Percentiles rank a stretch among this genome's conserved stretches.
Conservation (phyloP, 768 basidiomycete genomes). For the Rhodotorula sphaerocarpa region DNA sequence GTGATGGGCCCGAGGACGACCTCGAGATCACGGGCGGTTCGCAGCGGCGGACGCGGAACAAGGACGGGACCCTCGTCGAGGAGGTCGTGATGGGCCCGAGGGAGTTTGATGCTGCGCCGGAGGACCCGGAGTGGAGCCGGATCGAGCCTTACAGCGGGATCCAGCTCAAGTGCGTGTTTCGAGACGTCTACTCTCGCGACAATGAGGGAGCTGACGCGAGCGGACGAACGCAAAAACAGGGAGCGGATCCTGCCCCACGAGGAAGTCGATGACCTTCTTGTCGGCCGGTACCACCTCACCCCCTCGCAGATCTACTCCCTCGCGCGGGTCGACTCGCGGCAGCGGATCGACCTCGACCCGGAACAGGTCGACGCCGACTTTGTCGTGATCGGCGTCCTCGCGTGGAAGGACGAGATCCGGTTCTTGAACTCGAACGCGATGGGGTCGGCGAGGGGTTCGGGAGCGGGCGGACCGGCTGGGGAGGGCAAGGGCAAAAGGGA, state of each 20-base stretch:
- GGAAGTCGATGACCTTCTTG: constrained; percentile 68
- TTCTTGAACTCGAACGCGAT: constrained; percentile 33
- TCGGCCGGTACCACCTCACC: constrained; percentile 75
- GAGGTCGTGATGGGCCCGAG: constrained; percentile 68
- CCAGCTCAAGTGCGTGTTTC: constrained; percentile 61
- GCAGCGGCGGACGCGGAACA: constrained; percentile 35
- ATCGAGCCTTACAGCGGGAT: constrained; percentile 90
- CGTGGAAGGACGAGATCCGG: constrained; percentile 73
- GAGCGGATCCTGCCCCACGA: constrained; percentile 69
- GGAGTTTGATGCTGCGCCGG: constrained; percentile 60
- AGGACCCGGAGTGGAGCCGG: constrained; percentile 67
- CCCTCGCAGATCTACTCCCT: constrained; percentile 83
- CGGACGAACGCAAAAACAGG: neutral
- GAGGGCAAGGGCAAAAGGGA: constrained; percentile 16
- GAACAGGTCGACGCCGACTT: constrained; percentile 68
- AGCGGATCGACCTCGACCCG: constrained; percentile 71
- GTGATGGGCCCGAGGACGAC: constrained; percentile 12
- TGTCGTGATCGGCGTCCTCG: constrained; percentile 91
- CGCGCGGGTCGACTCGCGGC: constrained; percentile 64
- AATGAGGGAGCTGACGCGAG: neutral
- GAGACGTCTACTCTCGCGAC: constrained; percentile 8
- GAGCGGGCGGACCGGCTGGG: constrained; percentile 27
- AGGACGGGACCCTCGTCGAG: constrained; percentile 54
- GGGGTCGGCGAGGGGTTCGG: constrained; percentile 34
- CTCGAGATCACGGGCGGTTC: constrained; percentile 21